These are phyloP conservation scores for Sugiyamaella boreocaroliniensis DNA, from an alignment of 805 yeast species.

Conservation along the genomic window DNA sequence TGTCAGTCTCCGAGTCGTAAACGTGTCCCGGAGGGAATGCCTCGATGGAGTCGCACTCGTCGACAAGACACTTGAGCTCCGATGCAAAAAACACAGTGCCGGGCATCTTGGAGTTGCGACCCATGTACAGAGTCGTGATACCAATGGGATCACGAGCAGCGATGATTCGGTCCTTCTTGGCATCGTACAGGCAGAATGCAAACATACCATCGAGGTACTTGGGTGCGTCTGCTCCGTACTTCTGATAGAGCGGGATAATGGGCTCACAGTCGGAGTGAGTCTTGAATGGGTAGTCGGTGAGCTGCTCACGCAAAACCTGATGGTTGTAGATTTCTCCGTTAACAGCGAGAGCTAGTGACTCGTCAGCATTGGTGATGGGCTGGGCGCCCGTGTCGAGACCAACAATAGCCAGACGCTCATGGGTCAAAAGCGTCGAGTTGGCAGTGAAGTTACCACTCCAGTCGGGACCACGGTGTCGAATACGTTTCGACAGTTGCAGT, in stretches of 20 bases:
- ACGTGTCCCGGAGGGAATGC: conserved; percentile 99
- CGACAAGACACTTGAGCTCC: conserved; percentile 88
- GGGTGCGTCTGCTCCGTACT: conserved; percentile 86
- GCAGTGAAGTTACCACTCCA: conserved; percentile 82
- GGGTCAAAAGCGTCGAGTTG: conserved; percentile 78
- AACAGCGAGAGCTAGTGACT: conserved; percentile 67
- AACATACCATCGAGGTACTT: conserved; percentile 96
- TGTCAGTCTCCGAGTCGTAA: conserved; percentile 84
- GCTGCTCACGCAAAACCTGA: conserved; percentile 73
- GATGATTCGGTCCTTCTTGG: conserved; percentile 71
- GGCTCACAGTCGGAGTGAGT: conserved; percentile 96
- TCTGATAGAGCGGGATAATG: conserved; percentile 83
- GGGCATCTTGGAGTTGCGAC: conserved; percentile 62
- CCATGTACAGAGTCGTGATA: conserved; percentile 93
- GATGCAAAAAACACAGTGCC: conserved; percentile 83
- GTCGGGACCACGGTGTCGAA: conserved; percentile 99
- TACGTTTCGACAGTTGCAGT: conserved; percentile 77
- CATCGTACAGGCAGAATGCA: conserved; percentile 88
- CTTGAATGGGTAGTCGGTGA: conserved; percentile 66
- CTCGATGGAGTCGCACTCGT: conserved; percentile 85
- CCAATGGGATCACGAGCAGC: conserved; percentile 99
- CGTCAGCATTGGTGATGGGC: conserved; percentile 83
- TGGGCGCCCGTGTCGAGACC: conserved; percentile 98
- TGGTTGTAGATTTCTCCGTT: conserved; percentile 99
- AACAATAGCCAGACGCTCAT: conserved; percentile 95